Conservation (phyloP, 2,329 filamentous ascomycete species). For the Lomentospora prolificans region DNA sequence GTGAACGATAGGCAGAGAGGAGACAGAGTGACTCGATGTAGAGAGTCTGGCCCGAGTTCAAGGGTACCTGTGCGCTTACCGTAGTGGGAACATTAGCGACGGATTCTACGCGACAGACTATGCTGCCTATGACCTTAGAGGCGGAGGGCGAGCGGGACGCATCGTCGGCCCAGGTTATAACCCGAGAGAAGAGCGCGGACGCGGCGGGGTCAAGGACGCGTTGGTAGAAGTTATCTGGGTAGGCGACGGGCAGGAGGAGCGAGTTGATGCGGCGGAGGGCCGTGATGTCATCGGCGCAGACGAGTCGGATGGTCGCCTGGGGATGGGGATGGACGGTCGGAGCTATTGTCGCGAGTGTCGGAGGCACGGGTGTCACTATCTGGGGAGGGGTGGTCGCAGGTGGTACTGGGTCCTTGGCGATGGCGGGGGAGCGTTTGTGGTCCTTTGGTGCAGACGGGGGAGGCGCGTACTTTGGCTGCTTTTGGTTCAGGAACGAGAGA, state of each 20-base stretch:
- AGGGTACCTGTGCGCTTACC: conserved; percentile 12
- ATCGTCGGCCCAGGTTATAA: conserved; percentile 46
- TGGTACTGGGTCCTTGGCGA: too few relatives aligned
- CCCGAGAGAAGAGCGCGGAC: conserved; percentile 46
- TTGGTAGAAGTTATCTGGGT: conserved; percentile 55
- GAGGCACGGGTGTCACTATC: conserved; percentile 14
- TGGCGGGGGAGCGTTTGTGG: conserved; percentile 16
- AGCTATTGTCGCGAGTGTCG: conserved; percentile 13
- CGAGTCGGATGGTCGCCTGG: conserved; percentile 41
- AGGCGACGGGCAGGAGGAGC: conserved; percentile 53
- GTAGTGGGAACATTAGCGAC: conserved; percentile 12
- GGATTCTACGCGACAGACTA: conserved; percentile 57
- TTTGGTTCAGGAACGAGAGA: conserved; percentile 50
- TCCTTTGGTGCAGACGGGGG: conserved; percentile 19
- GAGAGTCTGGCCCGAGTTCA: conserved; percentile 30
- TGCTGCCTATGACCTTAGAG: conserved; percentile 47
- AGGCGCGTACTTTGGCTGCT: conserved; percentile 24
- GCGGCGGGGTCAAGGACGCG: conserved; percentile 38
- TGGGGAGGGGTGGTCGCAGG: conserved; percentile 24
- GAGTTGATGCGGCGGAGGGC: conserved; percentile 55
- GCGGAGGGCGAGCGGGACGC: conserved; percentile 16
- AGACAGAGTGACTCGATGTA: conserved; percentile 58
- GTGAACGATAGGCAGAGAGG: conserved; percentile 50
- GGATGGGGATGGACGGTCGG: conserved; percentile 26
- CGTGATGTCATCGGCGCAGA: conserved; percentile 41